Percentiles rank a stretch among this genome's conserved stretches.
These are phyloP conservation scores for Centrapalus pauciflorus DNA, from an alignment of 129 eudicot genomes.

Conservation along the genomic window DNA sequence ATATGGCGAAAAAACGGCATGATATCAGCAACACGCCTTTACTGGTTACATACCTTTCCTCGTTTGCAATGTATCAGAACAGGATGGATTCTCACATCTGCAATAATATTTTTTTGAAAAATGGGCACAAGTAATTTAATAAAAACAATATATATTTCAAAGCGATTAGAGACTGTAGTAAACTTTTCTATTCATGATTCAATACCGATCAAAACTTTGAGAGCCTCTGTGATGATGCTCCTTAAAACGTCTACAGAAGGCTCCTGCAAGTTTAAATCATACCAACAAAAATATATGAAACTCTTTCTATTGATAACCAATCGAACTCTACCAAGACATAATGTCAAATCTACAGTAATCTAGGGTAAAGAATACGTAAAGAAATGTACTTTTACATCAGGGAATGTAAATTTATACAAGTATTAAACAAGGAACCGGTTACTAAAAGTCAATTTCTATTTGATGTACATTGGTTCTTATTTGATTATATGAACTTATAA, in stretches of 20 bases:
- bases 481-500: too few species aligned
- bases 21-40: too few species aligned
- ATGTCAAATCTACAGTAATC: too few species aligned
- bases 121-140: not conserved
- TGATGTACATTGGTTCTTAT: too few species aligned
- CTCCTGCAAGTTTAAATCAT: slow-evolving; percentile 28
- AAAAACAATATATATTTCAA: too few species aligned
- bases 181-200: not conserved
- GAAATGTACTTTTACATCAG: too few species aligned
- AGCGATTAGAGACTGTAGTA: not conserved
- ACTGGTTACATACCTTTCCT: slow-evolving; percentile 48
- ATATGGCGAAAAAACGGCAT: too few species aligned
- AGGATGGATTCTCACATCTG: slow-evolving; percentile 64
- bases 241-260: slow-evolving; percentile 35
- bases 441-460: too few species aligned
- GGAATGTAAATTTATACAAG: too few species aligned
- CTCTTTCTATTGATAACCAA: too few species aligned
- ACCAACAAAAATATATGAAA: slow-evolving; percentile 3
- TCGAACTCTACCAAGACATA: too few species aligned
- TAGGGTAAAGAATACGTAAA: not conserved
- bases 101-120: slow-evolving; percentile 3
- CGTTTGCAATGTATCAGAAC: slow-evolving; percentile 62
- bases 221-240: slow-evolving; percentile 41
- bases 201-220: slow-evolving; percentile 51
- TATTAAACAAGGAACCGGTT: too few species aligned